Percentiles rank a stretch among this genome's conserved stretches.
phyloP scores from a whole-genome alignment of 192 early-diverging fungal genomes.

The Rhizophagus prolifer region DNA sequence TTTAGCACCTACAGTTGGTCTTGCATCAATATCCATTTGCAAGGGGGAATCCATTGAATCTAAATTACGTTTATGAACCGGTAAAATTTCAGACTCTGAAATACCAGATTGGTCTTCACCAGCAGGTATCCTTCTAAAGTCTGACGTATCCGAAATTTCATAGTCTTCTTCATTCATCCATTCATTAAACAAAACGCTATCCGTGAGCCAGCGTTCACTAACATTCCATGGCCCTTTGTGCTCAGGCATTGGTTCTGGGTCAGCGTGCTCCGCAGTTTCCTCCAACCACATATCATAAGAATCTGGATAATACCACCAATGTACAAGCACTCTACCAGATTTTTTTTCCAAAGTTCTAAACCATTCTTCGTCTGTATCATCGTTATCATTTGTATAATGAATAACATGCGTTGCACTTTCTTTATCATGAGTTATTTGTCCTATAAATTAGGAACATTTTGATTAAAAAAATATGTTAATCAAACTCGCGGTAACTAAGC shows the following conservation, averaged over 20 bases:
- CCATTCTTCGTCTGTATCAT: slow-evolving; percentile 56
- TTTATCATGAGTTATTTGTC: slow-evolving; percentile 27
- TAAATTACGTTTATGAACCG: slow-evolving; percentile 20
- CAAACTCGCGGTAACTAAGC: neutral
- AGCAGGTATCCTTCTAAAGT: slow-evolving; percentile 8
- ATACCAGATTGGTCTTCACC: slow-evolving; percentile 44
- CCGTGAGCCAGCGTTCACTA: slow-evolving; percentile 69
- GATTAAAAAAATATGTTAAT: neutral
- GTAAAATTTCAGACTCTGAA: slow-evolving; percentile 30
- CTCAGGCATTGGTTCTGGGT: slow-evolving; percentile 59
- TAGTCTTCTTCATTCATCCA: slow-evolving; percentile 91
- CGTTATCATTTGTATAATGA: slow-evolving; percentile 44
- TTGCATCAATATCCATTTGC: slow-evolving; percentile 36
- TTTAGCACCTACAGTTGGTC: slow-evolving; percentile 34
- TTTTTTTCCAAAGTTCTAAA: slow-evolving; percentile 61
- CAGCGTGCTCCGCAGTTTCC: slow-evolving; percentile 59
- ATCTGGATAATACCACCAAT: slow-evolving; percentile 83
- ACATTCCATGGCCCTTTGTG: slow-evolving; percentile 73
- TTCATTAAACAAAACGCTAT: slow-evolving; percentile 73
- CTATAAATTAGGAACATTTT: slow-evolving; percentile 26
- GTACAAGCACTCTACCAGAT: slow-evolving; percentile 61
- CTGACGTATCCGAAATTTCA: slow-evolving; percentile 41
- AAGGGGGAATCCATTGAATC: slow-evolving; percentile 36
- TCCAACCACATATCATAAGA: slow-evolving; percentile 76
- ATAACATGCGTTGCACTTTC: slow-evolving; percentile 49